These are phyloP conservation scores for Candolleomyces efflorescens DNA, from an alignment of 768 basidiomycete species.

Conservation along the genomic window DNA sequence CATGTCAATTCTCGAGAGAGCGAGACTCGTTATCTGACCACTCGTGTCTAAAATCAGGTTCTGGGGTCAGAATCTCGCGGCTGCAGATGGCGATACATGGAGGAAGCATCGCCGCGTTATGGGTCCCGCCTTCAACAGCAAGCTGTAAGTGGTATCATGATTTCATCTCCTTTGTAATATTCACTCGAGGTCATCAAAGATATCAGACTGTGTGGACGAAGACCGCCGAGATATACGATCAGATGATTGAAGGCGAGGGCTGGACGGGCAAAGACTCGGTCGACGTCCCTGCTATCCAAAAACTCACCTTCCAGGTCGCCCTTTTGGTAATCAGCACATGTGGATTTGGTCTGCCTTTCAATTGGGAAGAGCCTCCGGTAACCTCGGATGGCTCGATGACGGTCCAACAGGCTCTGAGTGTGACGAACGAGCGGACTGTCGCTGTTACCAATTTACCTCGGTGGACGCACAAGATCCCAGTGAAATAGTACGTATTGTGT, in stretches of 20 bases:
- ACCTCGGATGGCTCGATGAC: conserved; percentile 34
- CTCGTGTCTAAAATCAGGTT: conserved; percentile 20
- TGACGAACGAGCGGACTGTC: conserved; percentile 27
- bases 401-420: conserved; percentile 31
- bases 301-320: conserved; percentile 36
- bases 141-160: conserved; percentile 23
- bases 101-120: conserved; percentile 41
- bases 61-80: conserved; percentile 44
- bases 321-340: conserved; percentile 41
- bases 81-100: conserved; percentile 39
- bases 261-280: conserved; percentile 26
- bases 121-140: conserved; percentile 40
- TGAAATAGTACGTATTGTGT: conserved; percentile 25
- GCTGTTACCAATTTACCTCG: conserved; percentile 26
- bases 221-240: conserved; percentile 29
- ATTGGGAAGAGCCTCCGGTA: conserved; percentile 35
- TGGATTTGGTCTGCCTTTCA: conserved; percentile 42
- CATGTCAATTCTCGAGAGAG: background rate
- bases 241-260: conserved; percentile 34
- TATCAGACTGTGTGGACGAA: conserved; percentile 40
- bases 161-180: background rate
- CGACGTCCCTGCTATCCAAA: conserved; percentile 27
- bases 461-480: conserved; percentile 34
- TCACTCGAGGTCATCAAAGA: conserved; percentile 14
- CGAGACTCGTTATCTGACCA: background rate